Evolutionary conservation across 306 rosid genomes (phyloP), one percentile per base, ranked within the genome.

Genomic region (Delonix regia): DNA sequence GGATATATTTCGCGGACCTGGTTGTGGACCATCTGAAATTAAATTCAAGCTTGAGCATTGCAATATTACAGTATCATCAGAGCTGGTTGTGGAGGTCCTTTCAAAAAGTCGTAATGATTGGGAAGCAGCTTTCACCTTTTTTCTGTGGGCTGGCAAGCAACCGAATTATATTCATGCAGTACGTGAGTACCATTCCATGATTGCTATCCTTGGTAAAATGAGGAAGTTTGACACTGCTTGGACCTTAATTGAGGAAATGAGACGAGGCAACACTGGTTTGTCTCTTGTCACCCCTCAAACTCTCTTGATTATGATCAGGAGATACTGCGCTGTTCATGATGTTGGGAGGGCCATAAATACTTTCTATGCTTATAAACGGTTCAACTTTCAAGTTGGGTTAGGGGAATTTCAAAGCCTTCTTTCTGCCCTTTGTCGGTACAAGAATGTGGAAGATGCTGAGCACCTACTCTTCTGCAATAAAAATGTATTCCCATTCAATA

Each of bases 141-240:
- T 94, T 83, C 81, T 94, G 66, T 94, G 97, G 97, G 93, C 97
- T 8, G 93, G 93, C n/a, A 89, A 84, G 91, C 97, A 87, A 76
- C 91, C 83, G 0, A 88, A 82, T 69, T 94, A 90, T 79, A 64
- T 84, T 55, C 97, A 88, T 82, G 83, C 92, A 0, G 71, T 85
- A 76, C 91, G 89, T 0, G 97, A 92, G 73, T 94, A 92, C 82
- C 97, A 94, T 88, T 86, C 93, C 7, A 94, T 92, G 92, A 89
- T 94, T 62, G 81, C 89, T 5, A 83, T 94, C 80, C 91, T 94
- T 16, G 97, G 86, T 27, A 94, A 94, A 73, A 90, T 90, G 97
- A 88, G 93, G 78, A 94, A 85, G 89, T 94, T 94, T 80, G 97
- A 90, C 76, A 94, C 98, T 30, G 97, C 97, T 42, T 94, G 98